A percentile compares a stretch with the other conserved stretches of the same genome.
Evolutionary conservation across 805 yeast species (phyloP).

Genomic region (Wickerhamiella sergipiensis): DNA sequence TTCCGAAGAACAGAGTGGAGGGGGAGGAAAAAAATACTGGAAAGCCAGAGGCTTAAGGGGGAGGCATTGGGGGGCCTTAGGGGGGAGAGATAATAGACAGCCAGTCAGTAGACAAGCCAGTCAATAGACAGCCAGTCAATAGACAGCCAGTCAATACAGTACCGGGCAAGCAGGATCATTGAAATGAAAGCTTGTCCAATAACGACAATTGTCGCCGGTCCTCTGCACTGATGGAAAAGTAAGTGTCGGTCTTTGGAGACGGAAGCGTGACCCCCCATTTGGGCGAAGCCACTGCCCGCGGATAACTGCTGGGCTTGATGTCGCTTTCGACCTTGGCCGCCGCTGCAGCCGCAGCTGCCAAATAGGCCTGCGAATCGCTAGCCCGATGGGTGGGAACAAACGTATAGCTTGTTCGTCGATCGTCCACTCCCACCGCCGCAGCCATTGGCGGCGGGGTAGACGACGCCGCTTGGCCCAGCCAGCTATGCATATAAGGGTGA

Average conservation of each 20-base stretch:
- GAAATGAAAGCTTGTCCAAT: constrained; percentile 3
- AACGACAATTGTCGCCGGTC: constrained; percentile 8
- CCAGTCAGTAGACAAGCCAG: too few species aligned
- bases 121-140: too few species aligned
- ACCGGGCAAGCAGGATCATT: too few species aligned
- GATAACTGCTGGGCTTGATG: neutral
- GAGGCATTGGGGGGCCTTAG: too few species aligned
- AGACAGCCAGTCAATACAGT: too few species aligned
- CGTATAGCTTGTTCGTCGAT: neutral
- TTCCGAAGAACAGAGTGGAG: too few species aligned
- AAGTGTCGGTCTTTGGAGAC: neutral
- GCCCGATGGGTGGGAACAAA: neutral
- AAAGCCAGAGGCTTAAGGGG: too few species aligned
- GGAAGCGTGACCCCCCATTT: neutral
- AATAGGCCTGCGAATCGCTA: neutral
- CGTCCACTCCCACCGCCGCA: neutral
- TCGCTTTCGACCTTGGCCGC: neutral
- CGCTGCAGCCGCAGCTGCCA: neutral
- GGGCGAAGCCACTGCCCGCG: neutral
- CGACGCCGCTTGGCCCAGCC: neutral
- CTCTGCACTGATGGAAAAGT: constrained; percentile 2
- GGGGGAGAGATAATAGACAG: too few species aligned
- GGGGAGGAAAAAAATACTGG: neutral
- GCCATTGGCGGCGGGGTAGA: neutral
- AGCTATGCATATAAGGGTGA: neutral